phyloP scores from a whole-genome alignment of 495 filamentous ascomycete genomes.

The Pyronema omphalodes region DNA sequence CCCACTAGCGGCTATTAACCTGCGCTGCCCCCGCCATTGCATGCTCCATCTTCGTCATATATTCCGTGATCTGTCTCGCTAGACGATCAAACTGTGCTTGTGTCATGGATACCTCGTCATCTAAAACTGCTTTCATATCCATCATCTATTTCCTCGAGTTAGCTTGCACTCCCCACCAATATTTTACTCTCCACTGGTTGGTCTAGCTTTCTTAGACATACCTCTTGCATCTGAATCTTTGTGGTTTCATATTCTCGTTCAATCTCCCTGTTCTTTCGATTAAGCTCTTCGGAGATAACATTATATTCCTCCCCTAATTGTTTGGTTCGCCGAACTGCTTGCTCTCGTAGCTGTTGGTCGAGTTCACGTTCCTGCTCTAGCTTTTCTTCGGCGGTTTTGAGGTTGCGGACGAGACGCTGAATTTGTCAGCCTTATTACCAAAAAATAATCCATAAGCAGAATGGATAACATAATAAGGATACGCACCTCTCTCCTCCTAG shows the following conservation, averaged over 20 bases:
- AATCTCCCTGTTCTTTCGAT: conserved; percentile 72
- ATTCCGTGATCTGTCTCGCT: conserved; percentile 89
- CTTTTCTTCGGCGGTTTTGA: conserved; percentile 63
- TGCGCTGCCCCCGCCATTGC: conserved; percentile 29
- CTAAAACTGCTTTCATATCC: conserved; percentile 90
- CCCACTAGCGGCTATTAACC: too few relatives aligned
- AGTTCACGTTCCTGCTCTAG: conserved; percentile 62
- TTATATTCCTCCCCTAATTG: conserved; percentile 65
- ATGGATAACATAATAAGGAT: background rate
- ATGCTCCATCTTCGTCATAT: conserved; percentile 98
- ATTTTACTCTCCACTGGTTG: background rate
- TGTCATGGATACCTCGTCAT: conserved; percentile 70
- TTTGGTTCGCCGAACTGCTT: conserved; percentile 75
- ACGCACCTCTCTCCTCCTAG: conserved; percentile 56
- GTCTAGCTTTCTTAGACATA: conserved; percentile 26
- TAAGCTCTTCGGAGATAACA: conserved; percentile 63
- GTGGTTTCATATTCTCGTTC: conserved; percentile 58
- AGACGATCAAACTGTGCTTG: conserved; percentile 90
- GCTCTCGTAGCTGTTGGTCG: conserved; percentile 59
- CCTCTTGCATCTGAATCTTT: conserved; percentile 95
- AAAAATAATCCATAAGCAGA: background rate
- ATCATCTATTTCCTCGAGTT: conserved; percentile 47
- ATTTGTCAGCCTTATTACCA: background rate
- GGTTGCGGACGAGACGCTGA: conserved; percentile 50
- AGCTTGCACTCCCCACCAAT: conserved; percentile 24